Evolutionary conservation across 768 basidiomycete species (phyloP).

Genomic region (Tulasnella sp.): DNA sequence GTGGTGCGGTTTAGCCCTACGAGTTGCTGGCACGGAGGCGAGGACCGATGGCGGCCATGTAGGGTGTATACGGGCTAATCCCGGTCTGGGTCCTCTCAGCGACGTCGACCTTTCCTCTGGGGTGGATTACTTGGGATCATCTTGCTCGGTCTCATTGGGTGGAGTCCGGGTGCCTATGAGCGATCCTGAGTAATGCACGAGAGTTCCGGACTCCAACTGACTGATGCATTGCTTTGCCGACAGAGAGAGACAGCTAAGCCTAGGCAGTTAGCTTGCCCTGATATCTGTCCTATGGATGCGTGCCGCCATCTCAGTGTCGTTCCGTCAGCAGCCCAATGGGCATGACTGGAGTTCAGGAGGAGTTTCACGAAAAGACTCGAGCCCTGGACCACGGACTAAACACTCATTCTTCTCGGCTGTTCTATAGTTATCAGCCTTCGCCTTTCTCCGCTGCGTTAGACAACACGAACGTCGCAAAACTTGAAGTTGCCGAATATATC

Average conservation of each 20-base stretch:
- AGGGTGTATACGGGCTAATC: neutral
- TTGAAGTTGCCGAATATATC: slow-evolving; percentile 93
- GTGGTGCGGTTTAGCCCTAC: neutral
- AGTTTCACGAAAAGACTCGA: slow-evolving; percentile 68
- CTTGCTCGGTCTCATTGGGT: no score
- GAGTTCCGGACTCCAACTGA: neutral
- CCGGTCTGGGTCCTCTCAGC: neutral
- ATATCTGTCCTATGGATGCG: neutral
- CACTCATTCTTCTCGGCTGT: neutral
- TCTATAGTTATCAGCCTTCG: slow-evolving; percentile 80
- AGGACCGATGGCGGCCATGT: no score
- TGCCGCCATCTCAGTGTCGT: neutral
- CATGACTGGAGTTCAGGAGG: slow-evolving; percentile 58
- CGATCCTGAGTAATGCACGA: neutral
- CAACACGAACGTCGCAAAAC: slow-evolving; percentile 96
- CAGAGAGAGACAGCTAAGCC: neutral
- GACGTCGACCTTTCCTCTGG: neutral
- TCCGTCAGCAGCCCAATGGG: slow-evolving; percentile 2
- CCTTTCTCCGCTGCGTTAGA: slow-evolving; percentile 98
- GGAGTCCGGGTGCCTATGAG: no score
- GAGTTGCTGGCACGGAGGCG: neutral
- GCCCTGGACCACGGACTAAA: slow-evolving; percentile 56
- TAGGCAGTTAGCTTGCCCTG: neutral
- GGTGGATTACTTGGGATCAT: neutral
- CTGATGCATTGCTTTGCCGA: neutral